Base-by-base conservation (phyloP, 2,329 filamentous ascomycete genomes). In the Paecilomyces niveus region DNA sequence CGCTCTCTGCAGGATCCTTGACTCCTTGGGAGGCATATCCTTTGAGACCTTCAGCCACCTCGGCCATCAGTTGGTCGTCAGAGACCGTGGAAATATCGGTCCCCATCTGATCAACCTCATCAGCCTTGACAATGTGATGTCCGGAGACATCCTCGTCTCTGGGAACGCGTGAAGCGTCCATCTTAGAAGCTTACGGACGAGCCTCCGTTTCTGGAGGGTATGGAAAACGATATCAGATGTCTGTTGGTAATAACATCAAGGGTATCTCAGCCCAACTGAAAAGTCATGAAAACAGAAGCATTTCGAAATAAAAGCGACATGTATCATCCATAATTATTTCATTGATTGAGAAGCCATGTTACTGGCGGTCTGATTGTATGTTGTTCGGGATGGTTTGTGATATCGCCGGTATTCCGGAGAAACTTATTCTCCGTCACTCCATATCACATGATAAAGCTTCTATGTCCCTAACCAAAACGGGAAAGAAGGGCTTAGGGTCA, bases 51-150 rank as follows among this genome's bases (percentile, higher is more conserved):
- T 76, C 71, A 3, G 69, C 70, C 21, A 77, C 69, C 57, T 75
- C 70, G 55, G 75, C 72, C 71, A 77, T 70, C 57, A 77, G 65
- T 61, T 76, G 73, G 50, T 76, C 75, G 59, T 77, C 75, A 22
- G 76, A 70, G n/a, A 78, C 69, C 22, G 77, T 68, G 3, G 71
- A 72, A 49, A 80, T 79, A 59, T 79, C 76, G 26, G 76, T 75
- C 50, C 78, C 78, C 9, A 74, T 73, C 61, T 78, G 75, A 59
- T 81, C 78, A 24, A 81, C 72, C 62, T 81, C 78, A 66, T 81
- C 78, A 13, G 78, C 78, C 61, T 74, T 78, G 45, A 80, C 76
- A 56, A 80, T 73, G 54, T 76, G 72, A 50, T 76, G 72, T 35
- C 72, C 71, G 33, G 68, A 60, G 63, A 68, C 62, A 39, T 64